These are phyloP conservation scores for Nannizziopsis arthrosporioides DNA, from an alignment of 2,329 filamentous ascomycete species.

Conservation along the genomic window DNA sequence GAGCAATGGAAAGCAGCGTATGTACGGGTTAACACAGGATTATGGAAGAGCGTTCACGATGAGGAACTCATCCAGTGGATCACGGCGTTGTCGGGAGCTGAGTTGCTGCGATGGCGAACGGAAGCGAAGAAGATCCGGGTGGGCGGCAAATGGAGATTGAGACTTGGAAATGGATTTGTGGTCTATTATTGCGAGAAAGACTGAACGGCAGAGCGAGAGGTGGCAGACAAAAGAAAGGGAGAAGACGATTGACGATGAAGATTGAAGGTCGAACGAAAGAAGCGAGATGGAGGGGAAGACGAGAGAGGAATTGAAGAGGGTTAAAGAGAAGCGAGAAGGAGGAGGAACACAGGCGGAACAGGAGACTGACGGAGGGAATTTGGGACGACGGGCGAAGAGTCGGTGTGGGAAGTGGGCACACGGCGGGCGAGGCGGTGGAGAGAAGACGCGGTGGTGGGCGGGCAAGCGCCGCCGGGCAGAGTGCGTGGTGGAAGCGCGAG, in stretches of 20 bases:
- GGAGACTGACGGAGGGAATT: slow-evolving; percentile 8
- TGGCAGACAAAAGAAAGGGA: slow-evolving; percentile 13
- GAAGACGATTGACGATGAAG: slow-evolving; percentile 13
- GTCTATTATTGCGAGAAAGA: slow-evolving; percentile 15
- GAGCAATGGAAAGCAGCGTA: slow-evolving; percentile 8
- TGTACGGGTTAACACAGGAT: background rate
- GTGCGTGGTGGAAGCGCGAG: background rate
- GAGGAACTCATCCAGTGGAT: background rate
- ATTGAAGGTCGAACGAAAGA: slow-evolving; percentile 14
- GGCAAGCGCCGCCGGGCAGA: too few relatives aligned
- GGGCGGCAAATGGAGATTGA: background rate
- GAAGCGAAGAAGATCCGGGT: background rate
- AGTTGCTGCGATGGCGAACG: background rate
- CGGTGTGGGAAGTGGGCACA: slow-evolving; percentile 10
- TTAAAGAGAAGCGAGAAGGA: slow-evolving; percentile 13
- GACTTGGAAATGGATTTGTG: slow-evolving; percentile 5
- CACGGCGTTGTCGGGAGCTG: background rate
- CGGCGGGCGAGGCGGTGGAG: background rate
- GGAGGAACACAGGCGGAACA: slow-evolving; percentile 17
- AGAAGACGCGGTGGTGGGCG: slow-evolving; percentile 12
- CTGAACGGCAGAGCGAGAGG: too few relatives aligned
- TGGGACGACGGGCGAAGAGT: slow-evolving; percentile 16
- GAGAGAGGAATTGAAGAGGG: background rate
- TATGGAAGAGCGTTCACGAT: background rate
- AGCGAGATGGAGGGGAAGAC: slow-evolving; percentile 18